Base-by-base conservation (phyloP, 345 rosid species). In the Ceriops tagal region DNA sequence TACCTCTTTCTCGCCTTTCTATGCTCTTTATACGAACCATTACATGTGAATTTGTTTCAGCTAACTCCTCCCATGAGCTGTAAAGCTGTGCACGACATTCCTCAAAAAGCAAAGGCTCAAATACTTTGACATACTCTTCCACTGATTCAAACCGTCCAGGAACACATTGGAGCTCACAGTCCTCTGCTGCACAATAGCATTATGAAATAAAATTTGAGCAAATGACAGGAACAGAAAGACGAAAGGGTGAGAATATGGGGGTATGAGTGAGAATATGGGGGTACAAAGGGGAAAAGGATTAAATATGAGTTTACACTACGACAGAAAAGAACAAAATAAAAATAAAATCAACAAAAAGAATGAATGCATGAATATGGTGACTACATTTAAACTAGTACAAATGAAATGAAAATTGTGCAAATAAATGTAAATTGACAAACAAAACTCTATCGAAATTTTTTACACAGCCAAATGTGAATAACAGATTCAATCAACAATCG, bases 1-100 rank as follows among this genome's bases (percentile, higher is more conserved):
- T 87, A 96, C 99, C 99, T 89, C 99, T 88, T 83, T 96, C 99
- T 72, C 99, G 89, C 80, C 96, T 83, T 73, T 90, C 98, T 60
- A 90, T 76, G 75, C n/a, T 86, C 79, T 86, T 91, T 73, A 95
- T 76, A 62, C 96, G 88, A 73, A 95, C 97, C 75, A 80, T 80
- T 74, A 85, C 70, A 71, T 84, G 91, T 11, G 87, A 70, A 66
- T 90, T 93, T 63, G 93, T 80, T 83, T 95, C 99, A 28, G 83
- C 68, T 74, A 81, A 66, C 81, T 95, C 97, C 83, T 95, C 99
- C 99, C 96, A 95, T 20, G 97, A 77, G 83, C 97, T 85, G 76
- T 92, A 87, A 70, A 95, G 90, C 66, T 95, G 98, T 37, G 99
- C 99, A 68, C 99, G 97, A 68, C 99, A 95, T 76, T 95, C 99